Conservation (phyloP, 371 early-diverging fungal genomes). For the Mortierella sp. region DNA sequence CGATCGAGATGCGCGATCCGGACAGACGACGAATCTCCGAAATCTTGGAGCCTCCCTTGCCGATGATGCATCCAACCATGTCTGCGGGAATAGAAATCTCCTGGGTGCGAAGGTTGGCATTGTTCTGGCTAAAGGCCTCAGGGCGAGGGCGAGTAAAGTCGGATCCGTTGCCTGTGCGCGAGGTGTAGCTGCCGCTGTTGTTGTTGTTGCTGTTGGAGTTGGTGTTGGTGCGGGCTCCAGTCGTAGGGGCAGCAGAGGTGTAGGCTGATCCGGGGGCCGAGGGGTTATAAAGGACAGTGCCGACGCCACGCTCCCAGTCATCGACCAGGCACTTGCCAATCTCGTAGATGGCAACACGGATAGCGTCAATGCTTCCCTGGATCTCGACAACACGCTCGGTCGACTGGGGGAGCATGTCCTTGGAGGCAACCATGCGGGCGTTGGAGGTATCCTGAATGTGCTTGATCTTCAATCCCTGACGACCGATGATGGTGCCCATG, state of each 20-base stretch:
- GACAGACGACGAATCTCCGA: conserved; percentile 90
- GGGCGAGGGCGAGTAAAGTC: conserved; percentile 58
- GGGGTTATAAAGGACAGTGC: conserved; percentile 77
- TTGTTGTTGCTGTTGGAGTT: conserved; percentile 20
- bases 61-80: conserved; percentile 96
- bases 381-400: conserved; percentile 92
- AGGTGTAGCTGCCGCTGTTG: conserved; percentile 61
- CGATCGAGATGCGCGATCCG: conserved; percentile 91
- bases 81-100: conserved; percentile 92
- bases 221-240: conserved; percentile 35
- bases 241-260: conserved; percentile 32
- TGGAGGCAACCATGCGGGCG: conserved; percentile 85
- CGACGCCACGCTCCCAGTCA: conserved; percentile 77
- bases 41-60: conserved; percentile 90
- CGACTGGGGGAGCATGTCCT: conserved; percentile 88
- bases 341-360: conserved; percentile 82
- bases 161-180: conserved; percentile 69
- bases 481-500: conserved; percentile 93
- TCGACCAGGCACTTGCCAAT: conserved; percentile 80
- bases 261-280: conserved; percentile 58
- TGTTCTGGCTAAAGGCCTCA: conserved; percentile 36
- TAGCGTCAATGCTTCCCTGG: conserved; percentile 79
- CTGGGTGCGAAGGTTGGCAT: conserved; percentile 66
- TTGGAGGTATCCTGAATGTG: conserved; percentile 88
- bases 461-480: conserved; percentile 88